Percentiles rank a stretch among this genome's conserved stretches.
Evolutionary conservation across 805 yeast species (phyloP).

Genomic region (Kluyveromyces aestuarii): DNA sequence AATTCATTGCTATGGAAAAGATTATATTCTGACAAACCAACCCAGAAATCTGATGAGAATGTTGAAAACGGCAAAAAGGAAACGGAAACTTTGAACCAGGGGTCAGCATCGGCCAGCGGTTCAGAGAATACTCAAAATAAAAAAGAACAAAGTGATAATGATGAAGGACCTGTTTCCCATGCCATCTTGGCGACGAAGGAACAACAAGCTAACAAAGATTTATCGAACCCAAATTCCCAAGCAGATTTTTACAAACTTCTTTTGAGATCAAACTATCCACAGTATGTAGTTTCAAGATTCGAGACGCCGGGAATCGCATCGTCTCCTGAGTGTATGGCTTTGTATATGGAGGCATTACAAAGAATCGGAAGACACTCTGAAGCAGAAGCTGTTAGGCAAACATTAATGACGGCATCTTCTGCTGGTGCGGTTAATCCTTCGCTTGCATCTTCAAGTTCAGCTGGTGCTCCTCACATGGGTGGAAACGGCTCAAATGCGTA

Average conservation of each 20-base stretch:
- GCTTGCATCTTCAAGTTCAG: conserved; percentile 15
- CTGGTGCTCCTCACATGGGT: not conserved
- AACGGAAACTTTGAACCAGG: not conserved
- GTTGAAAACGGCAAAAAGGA: not conserved
- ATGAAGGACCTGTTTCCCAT: conserved; percentile 19
- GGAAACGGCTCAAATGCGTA: conserved; percentile 12
- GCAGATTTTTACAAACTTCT: conserved; percentile 74
- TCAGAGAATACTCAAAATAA: not conserved
- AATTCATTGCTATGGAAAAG: not conserved
- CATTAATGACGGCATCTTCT: conserved; percentile 32
- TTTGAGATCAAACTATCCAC: conserved; percentile 82
- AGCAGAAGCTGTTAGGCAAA: conserved; percentile 56
- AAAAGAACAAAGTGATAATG: not conserved
- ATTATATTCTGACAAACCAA: conserved; percentile 5
- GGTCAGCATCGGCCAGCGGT: not conserved
- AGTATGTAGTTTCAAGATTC: conserved; percentile 85
- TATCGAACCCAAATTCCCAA: conserved; percentile 62
- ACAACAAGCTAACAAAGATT: conserved; percentile 74
- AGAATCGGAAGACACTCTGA: conserved; percentile 69
- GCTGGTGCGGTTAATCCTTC: conserved; percentile 28
- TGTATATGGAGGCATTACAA: conserved; percentile 74
- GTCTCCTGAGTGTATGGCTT: conserved; percentile 65
- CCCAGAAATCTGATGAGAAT: not conserved
- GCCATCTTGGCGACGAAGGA: conserved; percentile 55
- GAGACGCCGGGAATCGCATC: conserved; percentile 91